A percentile compares a stretch with the other conserved stretches of the same genome.
These are phyloP conservation scores for Scedosporium aurantiacum DNA, from an alignment of 2,329 filamentous ascomycete species.

Conservation along the genomic window DNA sequence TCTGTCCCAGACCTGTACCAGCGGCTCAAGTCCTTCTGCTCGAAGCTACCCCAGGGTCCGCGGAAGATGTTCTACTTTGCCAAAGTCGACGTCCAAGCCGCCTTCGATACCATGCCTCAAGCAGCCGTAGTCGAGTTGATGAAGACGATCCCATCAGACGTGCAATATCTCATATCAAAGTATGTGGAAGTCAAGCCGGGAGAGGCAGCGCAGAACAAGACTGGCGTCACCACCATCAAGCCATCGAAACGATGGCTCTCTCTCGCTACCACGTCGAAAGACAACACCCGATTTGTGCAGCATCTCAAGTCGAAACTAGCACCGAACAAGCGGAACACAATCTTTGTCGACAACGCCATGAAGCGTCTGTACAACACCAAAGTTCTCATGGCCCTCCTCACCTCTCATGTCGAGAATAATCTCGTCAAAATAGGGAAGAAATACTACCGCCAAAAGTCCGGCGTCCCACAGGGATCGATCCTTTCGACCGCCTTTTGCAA, in stretches of 20 bases:
- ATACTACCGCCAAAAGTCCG: slow-evolving; percentile 74
- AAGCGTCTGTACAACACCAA: slow-evolving; percentile 45
- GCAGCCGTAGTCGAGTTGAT: slow-evolving; percentile 58
- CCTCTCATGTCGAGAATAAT: slow-evolving; percentile 74
- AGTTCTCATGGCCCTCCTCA: slow-evolving; percentile 57
- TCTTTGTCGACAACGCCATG: slow-evolving; percentile 64
- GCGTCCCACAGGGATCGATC: slow-evolving; percentile 89
- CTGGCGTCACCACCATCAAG: slow-evolving; percentile 19
- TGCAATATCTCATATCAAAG: slow-evolving; percentile 59
- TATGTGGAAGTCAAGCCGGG: slow-evolving; percentile 59
- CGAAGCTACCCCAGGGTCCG: slow-evolving; percentile 22
- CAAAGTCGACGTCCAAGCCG: slow-evolving; percentile 83
- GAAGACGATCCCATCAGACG: slow-evolving; percentile 40
- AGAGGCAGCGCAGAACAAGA: slow-evolving; percentile 15
- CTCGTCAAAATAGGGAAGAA: slow-evolving; percentile 81
- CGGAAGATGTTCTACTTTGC: slow-evolving; percentile 61
- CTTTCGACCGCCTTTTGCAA: slow-evolving; percentile 82
- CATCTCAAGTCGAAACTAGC: slow-evolving; percentile 29
- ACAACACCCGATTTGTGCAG: slow-evolving; percentile 32
- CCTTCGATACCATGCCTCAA: slow-evolving; percentile 94
- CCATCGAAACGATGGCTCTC: slow-evolving; percentile 40
- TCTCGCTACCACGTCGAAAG: slow-evolving; percentile 32
- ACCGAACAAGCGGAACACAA: slow-evolving; percentile 47
- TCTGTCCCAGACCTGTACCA: slow-evolving; percentile 72
- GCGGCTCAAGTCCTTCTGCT: slow-evolving; percentile 60